Base-by-base conservation (phyloP, 2,329 filamentous ascomycete species). In the Fusarium incarnatum region DNA sequence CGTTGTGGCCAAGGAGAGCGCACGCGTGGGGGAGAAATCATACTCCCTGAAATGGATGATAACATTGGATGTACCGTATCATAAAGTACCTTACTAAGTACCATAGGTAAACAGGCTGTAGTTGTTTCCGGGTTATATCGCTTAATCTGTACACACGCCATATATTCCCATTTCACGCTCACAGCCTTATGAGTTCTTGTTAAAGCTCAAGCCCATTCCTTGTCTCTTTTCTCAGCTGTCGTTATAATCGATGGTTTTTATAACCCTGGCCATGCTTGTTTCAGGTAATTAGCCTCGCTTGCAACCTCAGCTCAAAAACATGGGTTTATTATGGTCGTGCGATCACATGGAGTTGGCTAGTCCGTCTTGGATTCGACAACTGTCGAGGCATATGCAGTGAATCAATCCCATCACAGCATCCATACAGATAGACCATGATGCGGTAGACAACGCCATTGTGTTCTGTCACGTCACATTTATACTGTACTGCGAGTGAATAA, bases 271-370 rank as follows among this genome's bases (percentile, higher is more conserved):
- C 40, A 8, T 27, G n/a, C 18, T 44, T 32, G 60, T 53, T 53
- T 60, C 46, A 65, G 53, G 16, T 15, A 49, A n/a, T 48, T 56
- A 60, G 48, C 58, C 32, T 47, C 28, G 41, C 46, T 59, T 37
- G 48, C 23, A 4, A 47, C 41, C 27, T 64, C 60, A 64, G 47
- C 60, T 63, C 34, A 47, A 55, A 23, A 61, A 52, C 44, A 61
- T 52, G 48, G 58, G 28, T 40, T 56, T 42, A 22, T 40, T 8
- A 16, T 42, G 25, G 48, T 52, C 22, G 32, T 13, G 25, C 22
- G 27, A 18, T 27, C 32, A 37, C 48, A 40, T 52, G 15, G 18
- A 52, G 32, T 23, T 40, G 41, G 16, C 13, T 44, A 52, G 22
- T 50, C 16, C 11, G 30, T 42, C 40, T 42, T 37, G 23, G 32